phyloP scores from a whole-genome alignment of 2,329 filamentous ascomycete species.

The Neoascochyta sp. region DNA sequence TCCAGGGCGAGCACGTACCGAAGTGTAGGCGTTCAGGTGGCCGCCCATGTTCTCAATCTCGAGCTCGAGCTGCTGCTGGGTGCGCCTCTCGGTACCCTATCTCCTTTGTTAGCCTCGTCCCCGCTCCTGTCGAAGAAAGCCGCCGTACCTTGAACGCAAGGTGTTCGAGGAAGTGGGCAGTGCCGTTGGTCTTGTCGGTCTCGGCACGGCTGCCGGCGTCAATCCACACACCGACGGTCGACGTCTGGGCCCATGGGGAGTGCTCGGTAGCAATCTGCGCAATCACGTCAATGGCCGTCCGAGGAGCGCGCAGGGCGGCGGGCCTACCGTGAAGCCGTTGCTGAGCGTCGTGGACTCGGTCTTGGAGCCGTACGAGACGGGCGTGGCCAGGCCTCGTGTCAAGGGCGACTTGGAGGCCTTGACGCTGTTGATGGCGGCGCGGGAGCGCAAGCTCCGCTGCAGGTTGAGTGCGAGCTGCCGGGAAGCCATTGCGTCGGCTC shows the following conservation, averaged over 20 bases:
- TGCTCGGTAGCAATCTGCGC: constrained; percentile 91
- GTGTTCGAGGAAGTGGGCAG: constrained; percentile 99
- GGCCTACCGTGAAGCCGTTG: constrained; percentile 89
- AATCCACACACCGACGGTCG: constrained; percentile 98
- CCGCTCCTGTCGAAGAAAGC: constrained; percentile 2
- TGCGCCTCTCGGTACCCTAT: constrained; percentile 87
- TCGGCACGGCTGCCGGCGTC: constrained; percentile 97
- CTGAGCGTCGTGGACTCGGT: constrained; percentile 94
- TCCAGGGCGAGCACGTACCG: constrained; percentile 57
- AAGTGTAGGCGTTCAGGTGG: constrained; percentile 98
- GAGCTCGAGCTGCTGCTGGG: constrained; percentile 95
- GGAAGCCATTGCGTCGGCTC: constrained; percentile 72
- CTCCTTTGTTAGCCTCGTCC: constrained; percentile 22
- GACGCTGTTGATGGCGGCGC: constrained; percentile 76
- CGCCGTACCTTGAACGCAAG: constrained; percentile 90
- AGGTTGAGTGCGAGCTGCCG: constrained; percentile 95
- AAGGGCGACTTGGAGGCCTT: constrained; percentile 56
- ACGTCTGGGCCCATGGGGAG: constrained; percentile 97
- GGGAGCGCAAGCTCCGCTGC: constrained; percentile 82
- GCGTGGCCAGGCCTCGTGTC: constrained; percentile 85
- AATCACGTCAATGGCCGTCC: constrained; percentile 33
- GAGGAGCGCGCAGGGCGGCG: constrained; percentile 8
- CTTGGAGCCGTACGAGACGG: constrained; percentile 68
- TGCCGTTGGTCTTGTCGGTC: constrained; percentile 98
- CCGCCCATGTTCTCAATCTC: constrained; percentile 99